A percentile compares a stretch with the other conserved stretches of the same genome.
phyloP scores from a whole-genome alignment of 2,329 filamentous ascomycete genomes.

The Fusarium sp. region DNA sequence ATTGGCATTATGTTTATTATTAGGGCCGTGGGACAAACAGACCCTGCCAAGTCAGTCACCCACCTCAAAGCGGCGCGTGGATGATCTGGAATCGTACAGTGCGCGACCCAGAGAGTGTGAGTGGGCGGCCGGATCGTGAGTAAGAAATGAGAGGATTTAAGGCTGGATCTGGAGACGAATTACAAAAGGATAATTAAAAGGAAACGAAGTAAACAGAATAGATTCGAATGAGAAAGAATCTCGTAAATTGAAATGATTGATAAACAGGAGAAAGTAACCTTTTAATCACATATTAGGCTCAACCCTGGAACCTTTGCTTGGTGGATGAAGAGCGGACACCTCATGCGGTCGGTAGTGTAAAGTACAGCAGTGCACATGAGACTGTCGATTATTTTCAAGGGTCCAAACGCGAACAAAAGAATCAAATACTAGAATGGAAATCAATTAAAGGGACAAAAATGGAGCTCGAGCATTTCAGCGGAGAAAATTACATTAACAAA shows the following conservation, averaged over 20 bases:
- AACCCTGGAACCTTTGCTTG: constrained; percentile 23
- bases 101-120: constrained; percentile 30
- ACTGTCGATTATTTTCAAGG: background rate
- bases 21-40: constrained; percentile 39
- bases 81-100: constrained; percentile 43
- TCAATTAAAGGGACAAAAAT: constrained; percentile 9
- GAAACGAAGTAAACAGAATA: background rate
- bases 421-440: background rate
- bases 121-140: constrained; percentile 38
- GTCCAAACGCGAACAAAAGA: background rate
- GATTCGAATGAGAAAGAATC: background rate
- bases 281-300: constrained; percentile 8
- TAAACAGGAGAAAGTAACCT: background rate
- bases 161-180: constrained; percentile 9
- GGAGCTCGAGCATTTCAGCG: constrained; percentile 11
- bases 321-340: constrained; percentile 19
- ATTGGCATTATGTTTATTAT: constrained; percentile 7
- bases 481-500: constrained; percentile 37
- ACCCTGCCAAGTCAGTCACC: constrained; percentile 40
- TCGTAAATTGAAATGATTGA: background rate
- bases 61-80: constrained; percentile 36
- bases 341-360: constrained; percentile 7
- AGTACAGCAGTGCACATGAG: constrained; percentile 4
- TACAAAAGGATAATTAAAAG: background rate
- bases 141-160: constrained; percentile 30